Conservation (phyloP, 371 early-diverging fungal genomes). For the Syncephalis plumigaleata region DNA sequence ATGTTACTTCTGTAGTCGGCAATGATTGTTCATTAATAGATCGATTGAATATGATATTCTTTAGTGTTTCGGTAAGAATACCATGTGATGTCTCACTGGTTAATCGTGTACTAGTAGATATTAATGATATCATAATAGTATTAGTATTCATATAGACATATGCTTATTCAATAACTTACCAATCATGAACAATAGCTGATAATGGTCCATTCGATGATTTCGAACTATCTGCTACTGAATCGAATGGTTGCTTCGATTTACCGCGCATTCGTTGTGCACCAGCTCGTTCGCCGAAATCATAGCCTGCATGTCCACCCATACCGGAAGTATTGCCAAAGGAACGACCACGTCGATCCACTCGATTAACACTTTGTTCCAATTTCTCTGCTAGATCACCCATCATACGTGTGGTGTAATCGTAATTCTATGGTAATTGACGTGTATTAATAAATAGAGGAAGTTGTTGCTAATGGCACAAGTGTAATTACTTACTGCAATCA, state of each 20-base stretch:
- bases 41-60: slow-evolving; percentile 56
- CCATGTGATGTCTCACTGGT: slow-evolving; percentile 65
- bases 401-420: slow-evolving; percentile 59
- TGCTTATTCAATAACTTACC: not conserved
- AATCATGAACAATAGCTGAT: not conserved
- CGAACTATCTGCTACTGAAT: slow-evolving; percentile 45
- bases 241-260: not conserved
- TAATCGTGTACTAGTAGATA: slow-evolving; percentile 37
- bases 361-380: slow-evolving; percentile 53
- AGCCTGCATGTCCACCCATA: not conserved
- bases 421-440: slow-evolving; percentile 54
- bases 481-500: slow-evolving; percentile 51
- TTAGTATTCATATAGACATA: slow-evolving; percentile 5
- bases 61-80: slow-evolving; percentile 60
- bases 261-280: not conserved
- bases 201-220: slow-evolving; percentile 36
- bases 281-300: not conserved
- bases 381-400: slow-evolving; percentile 70
- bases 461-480: slow-evolving; percentile 5
- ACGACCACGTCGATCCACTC: slow-evolving; percentile 25
- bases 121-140: not conserved
- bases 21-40: not conserved
- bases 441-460: not conserved
- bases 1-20: no score
- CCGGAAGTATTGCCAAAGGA: slow-evolving; percentile 11